These are phyloP conservation scores for Irpex lacteus DNA, from an alignment of 1,284 basidiomycete species.

Conservation along the genomic window DNA sequence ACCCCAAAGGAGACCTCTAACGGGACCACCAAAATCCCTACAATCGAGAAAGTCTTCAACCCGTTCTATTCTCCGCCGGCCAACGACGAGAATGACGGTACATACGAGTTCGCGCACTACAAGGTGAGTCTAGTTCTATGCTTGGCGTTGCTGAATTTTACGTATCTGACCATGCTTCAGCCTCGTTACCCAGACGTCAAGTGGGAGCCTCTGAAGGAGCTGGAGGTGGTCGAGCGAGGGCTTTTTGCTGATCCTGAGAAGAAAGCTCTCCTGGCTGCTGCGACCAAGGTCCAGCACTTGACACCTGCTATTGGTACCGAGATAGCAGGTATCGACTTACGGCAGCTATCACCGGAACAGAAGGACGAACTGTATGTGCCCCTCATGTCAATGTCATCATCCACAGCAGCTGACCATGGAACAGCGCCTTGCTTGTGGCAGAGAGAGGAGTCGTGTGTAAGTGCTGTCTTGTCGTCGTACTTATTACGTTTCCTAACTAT, in stretches of 20 bases:
- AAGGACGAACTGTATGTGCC: slow-evolving; percentile 63
- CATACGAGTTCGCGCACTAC: slow-evolving; percentile 58
- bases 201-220: slow-evolving; percentile 62
- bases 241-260: slow-evolving; percentile 59
- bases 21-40: slow-evolving; percentile 11
- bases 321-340: slow-evolving; percentile 58
- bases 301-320: slow-evolving; percentile 69
- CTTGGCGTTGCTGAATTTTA: background rate
- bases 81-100: slow-evolving; percentile 40
- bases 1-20: slow-evolving; percentile 17
- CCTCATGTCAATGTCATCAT: slow-evolving; percentile 3
- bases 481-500: slow-evolving; percentile 13
- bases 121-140: slow-evolving; percentile 42
- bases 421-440: slow-evolving; percentile 62
- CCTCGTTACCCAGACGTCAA: slow-evolving; percentile 61
- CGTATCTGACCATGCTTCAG: slow-evolving; percentile 31
- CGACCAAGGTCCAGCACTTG: slow-evolving; percentile 54
- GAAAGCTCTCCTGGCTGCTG: slow-evolving; percentile 53
- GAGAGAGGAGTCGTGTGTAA: slow-evolving; percentile 70
- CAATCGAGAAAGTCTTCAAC: slow-evolving; percentile 41
- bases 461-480: slow-evolving; percentile 23
- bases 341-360: slow-evolving; percentile 54
- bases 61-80: slow-evolving; percentile 64
- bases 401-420: slow-evolving; percentile 9
- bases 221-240: slow-evolving; percentile 63